Evolutionary conservation across 2,329 filamentous ascomycete genomes (phyloP), one percentile per base, ranked within the genome.

Genomic region (Trichocomaceae sp.): DNA sequence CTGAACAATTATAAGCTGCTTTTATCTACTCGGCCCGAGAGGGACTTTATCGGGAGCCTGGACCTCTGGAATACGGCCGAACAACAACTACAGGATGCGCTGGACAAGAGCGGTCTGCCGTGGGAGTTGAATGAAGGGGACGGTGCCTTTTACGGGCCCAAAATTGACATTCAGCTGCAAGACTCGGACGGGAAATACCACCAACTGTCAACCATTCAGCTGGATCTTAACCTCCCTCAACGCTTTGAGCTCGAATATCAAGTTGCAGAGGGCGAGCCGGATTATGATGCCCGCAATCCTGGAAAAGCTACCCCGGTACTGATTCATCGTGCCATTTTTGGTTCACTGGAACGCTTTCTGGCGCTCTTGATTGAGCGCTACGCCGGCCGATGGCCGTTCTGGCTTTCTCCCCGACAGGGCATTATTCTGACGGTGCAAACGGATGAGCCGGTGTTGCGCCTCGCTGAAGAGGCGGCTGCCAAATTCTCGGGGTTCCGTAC

Each of bases 141-240:
- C 57, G 90, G 90, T 13, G 90, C 90, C 3, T 95, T 95, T 66
- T 95, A 95, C 64, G 90, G 90, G 0, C 90, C 90, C 31, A 95
- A 95, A 73, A 95, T 95, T 60, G 90, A 95, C 65, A 87, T 95
- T 45, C 83, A 95, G 39, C 72, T 95, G 46, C 83, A 81, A 58
- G 90, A 95, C 66, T 85, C 86, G 1, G 82, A 88, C 64, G 88
- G 88, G 7, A 95, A 92, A 66, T 87, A 90, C 64, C 90, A 95
- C 66, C 90, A 95, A 67, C 88, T 90, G 2, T 90, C 89, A 2
- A 95, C 90, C 0, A 86, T 95, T 50, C 90, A 95, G 74, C 81
- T 95, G 26, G 90, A 95, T 68, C 95, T 95, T 68, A 90, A 95
- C 70, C 78, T 95, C 1, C 90, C 90, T 1, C 87, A 88, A 66